These are phyloP conservation scores for Mrakia hoshinonis DNA, from an alignment of 768 basidiomycete species.

Conservation along the genomic window DNA sequence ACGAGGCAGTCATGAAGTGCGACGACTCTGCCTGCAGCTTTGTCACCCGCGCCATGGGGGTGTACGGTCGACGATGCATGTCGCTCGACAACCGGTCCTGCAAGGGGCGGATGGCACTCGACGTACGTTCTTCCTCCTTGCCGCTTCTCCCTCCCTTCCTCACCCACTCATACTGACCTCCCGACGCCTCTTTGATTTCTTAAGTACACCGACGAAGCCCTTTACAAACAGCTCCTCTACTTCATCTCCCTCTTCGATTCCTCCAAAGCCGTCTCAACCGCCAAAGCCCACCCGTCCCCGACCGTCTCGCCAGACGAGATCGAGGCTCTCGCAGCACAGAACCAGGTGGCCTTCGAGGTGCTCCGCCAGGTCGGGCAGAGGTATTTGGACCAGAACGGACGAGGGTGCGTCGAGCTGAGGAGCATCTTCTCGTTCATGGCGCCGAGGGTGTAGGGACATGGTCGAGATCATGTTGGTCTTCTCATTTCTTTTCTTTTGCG, in stretches of 20 bases:
- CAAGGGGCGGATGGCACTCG: conserved; percentile 60
- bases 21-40: conserved; percentile 69
- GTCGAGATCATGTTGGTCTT: not conserved
- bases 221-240: conserved; percentile 87
- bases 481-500: not conserved
- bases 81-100: conserved; percentile 49
- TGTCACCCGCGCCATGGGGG: conserved; percentile 85
- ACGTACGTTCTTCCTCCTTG: conserved; percentile 48
- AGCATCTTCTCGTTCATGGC: conserved; percentile 70
- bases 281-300: conserved; percentile 38
- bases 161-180: conserved; percentile 15
- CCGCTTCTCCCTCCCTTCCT: not conserved
- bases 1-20: conserved; percentile 81
- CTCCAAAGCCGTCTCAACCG: conserved; percentile 53
- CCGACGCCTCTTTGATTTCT: no score
- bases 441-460: not conserved
- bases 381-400: conserved; percentile 77
- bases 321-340: conserved; percentile 46
- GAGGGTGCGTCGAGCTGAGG: conserved; percentile 78
- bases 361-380: conserved; percentile 58
- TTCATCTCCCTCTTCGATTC: conserved; percentile 68
- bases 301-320: conserved; percentile 50
- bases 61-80: conserved; percentile 77
- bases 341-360: conserved; percentile 48
- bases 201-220: conserved; percentile 70